phyloP scores from a whole-genome alignment of 2,329 filamentous ascomycete genomes.

The Fusarium piperis region DNA sequence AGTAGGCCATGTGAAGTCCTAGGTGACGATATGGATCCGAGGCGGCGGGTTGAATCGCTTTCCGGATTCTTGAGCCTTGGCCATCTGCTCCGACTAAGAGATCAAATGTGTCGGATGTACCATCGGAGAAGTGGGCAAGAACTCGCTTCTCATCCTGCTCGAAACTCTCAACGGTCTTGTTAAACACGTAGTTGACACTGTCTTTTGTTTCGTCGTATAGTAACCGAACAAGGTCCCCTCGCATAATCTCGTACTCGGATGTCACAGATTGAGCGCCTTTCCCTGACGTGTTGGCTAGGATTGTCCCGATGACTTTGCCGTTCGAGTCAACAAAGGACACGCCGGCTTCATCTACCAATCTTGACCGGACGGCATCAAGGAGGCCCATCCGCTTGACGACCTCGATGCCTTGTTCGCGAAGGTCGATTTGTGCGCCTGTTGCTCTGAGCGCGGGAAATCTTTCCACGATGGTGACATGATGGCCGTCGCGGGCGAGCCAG shows the following conservation, averaged over 20 bases:
- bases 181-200: slow-evolving; percentile 6
- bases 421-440: slow-evolving; percentile 28
- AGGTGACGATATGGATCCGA: slow-evolving; percentile 32
- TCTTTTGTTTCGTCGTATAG: slow-evolving; percentile 45
- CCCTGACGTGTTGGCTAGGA: slow-evolving; percentile 30
- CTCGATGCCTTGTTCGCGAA: slow-evolving; percentile 24
- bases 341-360: slow-evolving; percentile 15
- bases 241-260: slow-evolving; percentile 64
- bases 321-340: slow-evolving; percentile 4
- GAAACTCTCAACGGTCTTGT: slow-evolving; percentile 14
- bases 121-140: slow-evolving; percentile 20
- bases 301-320: slow-evolving; percentile 12
- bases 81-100: slow-evolving; percentile 25
- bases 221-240: slow-evolving; percentile 59
- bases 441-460: slow-evolving; percentile 37
- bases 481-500: slow-evolving; percentile 44
- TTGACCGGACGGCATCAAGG: neutral
- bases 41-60: neutral
- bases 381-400: slow-evolving; percentile 19
- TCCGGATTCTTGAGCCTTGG: slow-evolving; percentile 23
- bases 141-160: slow-evolving; percentile 25
- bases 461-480: slow-evolving; percentile 52
- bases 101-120: slow-evolving; percentile 15
- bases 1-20: slow-evolving; percentile 28
- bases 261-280: slow-evolving; percentile 50